Conservation (phyloP, 345 rosid species). For the Arabidopsis arenosa region DNA sequence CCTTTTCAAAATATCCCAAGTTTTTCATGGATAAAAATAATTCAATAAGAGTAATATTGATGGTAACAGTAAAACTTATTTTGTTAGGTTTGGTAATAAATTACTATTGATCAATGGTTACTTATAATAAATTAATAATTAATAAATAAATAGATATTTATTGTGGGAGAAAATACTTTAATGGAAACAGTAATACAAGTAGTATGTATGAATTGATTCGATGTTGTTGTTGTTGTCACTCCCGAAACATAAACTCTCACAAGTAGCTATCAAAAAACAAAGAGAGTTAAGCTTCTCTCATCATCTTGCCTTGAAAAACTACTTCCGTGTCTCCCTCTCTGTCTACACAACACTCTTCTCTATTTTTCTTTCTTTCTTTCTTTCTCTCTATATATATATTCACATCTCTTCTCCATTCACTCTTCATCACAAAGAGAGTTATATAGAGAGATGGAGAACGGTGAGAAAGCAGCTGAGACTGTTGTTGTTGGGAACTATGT, state of each 20-base stretch:
- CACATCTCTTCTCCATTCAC: constrained; percentile 2
- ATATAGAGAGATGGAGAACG: constrained; percentile 50
- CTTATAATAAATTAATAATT: too few species aligned
- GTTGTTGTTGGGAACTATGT: constrained; percentile 88
- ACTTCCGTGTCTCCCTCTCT: constrained; percentile 49
- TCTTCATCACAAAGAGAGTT: constrained; percentile 7
- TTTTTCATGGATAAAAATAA: too few species aligned
- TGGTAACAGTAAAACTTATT: background rate
- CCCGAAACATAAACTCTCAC: constrained; percentile 45
- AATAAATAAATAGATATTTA: too few species aligned
- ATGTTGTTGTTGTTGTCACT: constrained; percentile 35
- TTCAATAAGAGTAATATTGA: too few species aligned
- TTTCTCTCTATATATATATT: constrained; percentile 46
- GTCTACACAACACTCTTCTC: constrained; percentile 46
- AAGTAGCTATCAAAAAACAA: constrained; percentile 45
- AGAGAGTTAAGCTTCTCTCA: constrained; percentile 32
- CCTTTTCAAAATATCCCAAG: too few species aligned
- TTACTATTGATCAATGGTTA: background rate
- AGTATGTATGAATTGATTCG: constrained; percentile 1
- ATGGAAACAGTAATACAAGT: background rate
- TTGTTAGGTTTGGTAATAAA: constrained; percentile 23
- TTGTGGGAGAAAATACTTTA: background rate
- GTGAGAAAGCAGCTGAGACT: constrained; percentile 86
- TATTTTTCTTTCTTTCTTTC: background rate
- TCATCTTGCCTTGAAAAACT: constrained; percentile 46